Evolutionary conservation across 305 asterid species (phyloP).

Genomic region (Fraxinus nigra): DNA sequence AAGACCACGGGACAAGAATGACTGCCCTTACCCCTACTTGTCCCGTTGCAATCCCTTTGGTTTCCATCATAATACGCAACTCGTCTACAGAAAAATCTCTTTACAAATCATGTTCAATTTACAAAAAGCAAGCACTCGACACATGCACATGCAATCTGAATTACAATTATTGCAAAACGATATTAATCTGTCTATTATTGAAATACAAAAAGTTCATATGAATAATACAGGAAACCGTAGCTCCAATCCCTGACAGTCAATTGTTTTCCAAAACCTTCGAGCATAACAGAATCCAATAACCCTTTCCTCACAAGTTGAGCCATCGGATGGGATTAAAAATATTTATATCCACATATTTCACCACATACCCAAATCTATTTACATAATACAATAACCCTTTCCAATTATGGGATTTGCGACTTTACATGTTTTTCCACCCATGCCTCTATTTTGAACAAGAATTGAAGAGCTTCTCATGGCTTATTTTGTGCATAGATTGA

Average conservation of each 20-base stretch:
- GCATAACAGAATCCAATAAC: background rate
- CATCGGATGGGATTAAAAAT: background rate
- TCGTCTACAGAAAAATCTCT: background rate
- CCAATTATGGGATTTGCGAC: background rate
- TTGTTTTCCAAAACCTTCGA: no score
- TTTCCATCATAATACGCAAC: background rate
- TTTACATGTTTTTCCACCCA: background rate
- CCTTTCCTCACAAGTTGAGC: slow-evolving; percentile 2
- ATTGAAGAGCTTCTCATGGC: slow-evolving; percentile 33
- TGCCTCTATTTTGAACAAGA: background rate
- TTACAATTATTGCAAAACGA: background rate
- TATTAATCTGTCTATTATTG: background rate
- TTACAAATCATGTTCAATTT: no score
- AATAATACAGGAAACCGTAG: background rate
- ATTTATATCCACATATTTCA: background rate
- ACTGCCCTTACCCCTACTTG: no score
- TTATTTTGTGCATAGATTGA: slow-evolving; percentile 79
- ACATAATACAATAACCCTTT: slow-evolving; percentile 6
- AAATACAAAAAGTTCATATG: background rate
- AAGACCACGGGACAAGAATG: no score
- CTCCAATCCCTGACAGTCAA: background rate
- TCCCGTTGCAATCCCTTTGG: no score
- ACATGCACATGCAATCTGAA: background rate
- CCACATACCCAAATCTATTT: slow-evolving; percentile 15
- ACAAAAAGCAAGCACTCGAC: background rate